Conservation (phyloP, 805 yeast species). For the Nakazawaea wickerhamii region DNA sequence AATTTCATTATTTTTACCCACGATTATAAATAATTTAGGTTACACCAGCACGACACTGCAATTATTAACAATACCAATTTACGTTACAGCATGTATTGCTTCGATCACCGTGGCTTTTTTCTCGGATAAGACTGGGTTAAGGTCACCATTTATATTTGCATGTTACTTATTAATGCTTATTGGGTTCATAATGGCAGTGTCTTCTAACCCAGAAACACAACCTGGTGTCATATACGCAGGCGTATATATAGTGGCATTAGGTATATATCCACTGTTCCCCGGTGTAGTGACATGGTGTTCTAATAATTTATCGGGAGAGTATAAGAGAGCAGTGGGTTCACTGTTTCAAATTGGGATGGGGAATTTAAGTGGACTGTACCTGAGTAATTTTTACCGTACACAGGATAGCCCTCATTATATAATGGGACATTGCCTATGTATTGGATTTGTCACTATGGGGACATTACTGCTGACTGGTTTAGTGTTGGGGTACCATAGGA, state of each 20-base stretch:
- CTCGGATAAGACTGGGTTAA: constrained; percentile 23
- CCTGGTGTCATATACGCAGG: constrained; percentile 29
- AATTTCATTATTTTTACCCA: constrained; percentile 35
- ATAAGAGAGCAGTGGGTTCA: constrained; percentile 34
- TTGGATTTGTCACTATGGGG: constrained; percentile 30
- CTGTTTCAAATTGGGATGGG: constrained; percentile 35
- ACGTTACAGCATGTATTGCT: constrained; percentile 25
- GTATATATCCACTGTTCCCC: constrained; percentile 28
- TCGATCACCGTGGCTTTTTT: constrained; percentile 25
- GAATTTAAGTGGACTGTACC: constrained; percentile 32
- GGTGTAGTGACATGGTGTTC: constrained; percentile 31
- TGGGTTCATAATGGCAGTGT: constrained; percentile 29
- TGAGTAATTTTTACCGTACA: constrained; percentile 28
- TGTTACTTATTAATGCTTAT: constrained; percentile 24
- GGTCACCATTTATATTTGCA: constrained; percentile 27
- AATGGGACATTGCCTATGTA: constrained; percentile 29
- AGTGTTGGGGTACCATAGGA: constrained; percentile 20
- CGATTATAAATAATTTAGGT: constrained; percentile 31
- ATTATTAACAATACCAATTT: constrained; percentile 35
- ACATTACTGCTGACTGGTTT: constrained; percentile 19
- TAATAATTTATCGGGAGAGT: constrained; percentile 30
- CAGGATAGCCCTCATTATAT: constrained; percentile 24
- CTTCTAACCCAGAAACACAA: constrained; percentile 19
- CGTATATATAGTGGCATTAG: constrained; percentile 26
- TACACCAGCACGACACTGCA: constrained; percentile 29